A percentile compares a stretch with the other conserved stretches of the same genome.
Evolutionary conservation across 208 protist species (phyloP).

Genomic region (Wallacemonas collosoma): DNA sequence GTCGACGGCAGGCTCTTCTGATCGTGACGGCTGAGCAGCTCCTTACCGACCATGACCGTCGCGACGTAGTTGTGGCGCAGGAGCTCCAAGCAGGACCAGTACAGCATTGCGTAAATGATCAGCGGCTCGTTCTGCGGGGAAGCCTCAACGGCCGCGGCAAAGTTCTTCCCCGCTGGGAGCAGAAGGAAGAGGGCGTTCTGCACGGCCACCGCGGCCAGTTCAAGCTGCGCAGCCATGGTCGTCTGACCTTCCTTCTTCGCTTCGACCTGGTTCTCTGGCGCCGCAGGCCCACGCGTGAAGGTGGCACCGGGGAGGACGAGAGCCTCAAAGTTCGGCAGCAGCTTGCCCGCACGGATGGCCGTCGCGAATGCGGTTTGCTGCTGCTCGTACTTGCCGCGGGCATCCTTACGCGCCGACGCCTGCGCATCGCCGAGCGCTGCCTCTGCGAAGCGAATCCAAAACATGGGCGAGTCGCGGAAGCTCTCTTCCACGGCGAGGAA

Average conservation of each 20-base stretch:
- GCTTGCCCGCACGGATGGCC: slow-evolving; percentile 66
- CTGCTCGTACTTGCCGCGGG: slow-evolving; percentile 68
- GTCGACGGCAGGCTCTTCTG: slow-evolving; percentile 55
- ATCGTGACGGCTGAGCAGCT: slow-evolving; percentile 72
- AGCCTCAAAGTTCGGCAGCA: slow-evolving; percentile 82
- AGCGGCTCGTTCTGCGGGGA: slow-evolving; percentile 63
- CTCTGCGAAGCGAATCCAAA: slow-evolving; percentile 86
- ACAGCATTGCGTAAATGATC: slow-evolving; percentile 76
- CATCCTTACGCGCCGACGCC: slow-evolving; percentile 30
- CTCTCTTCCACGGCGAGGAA: slow-evolving; percentile 75
- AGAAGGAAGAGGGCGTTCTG: slow-evolving; percentile 87
- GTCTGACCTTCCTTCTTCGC: slow-evolving; percentile 26
- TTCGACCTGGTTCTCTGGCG: slow-evolving; percentile 6
- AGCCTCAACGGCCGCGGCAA: slow-evolving; percentile 52
- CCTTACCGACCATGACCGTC: slow-evolving; percentile 63
- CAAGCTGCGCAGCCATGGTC: slow-evolving; percentile 39
- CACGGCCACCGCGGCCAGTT: slow-evolving; percentile 54
- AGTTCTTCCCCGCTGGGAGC: slow-evolving; percentile 61
- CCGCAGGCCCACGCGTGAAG: slow-evolving; percentile 34
- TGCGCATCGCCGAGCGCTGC: slow-evolving; percentile 70
- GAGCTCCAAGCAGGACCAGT: slow-evolving; percentile 79
- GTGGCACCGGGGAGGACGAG: slow-evolving; percentile 75
- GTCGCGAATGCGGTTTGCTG: slow-evolving; percentile 67
- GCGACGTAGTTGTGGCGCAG: slow-evolving; percentile 76
- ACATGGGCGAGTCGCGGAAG: slow-evolving; percentile 75